Evolutionary conservation across 768 basidiomycete genomes (phyloP).

Genomic region (Leucocoprinus leucothites): DNA sequence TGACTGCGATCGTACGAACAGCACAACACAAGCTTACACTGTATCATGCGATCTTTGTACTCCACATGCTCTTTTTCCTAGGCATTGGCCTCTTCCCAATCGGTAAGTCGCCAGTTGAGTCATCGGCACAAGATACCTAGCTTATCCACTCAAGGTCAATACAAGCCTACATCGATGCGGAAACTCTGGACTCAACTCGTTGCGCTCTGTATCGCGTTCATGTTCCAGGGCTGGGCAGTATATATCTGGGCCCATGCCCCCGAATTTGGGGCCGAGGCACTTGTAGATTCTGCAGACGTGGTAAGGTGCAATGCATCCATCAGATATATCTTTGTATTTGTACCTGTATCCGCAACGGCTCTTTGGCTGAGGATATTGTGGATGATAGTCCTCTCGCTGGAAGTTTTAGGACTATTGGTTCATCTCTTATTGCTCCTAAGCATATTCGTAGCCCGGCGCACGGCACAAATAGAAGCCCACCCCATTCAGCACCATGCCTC

Average conservation of each 20-base stretch:
- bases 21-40: conserved; percentile 12
- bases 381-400: conserved; percentile 12
- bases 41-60: conserved; percentile 17
- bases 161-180: not conserved
- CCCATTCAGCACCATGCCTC: too few species aligned
- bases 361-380: conserved; percentile 14
- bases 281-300: not conserved
- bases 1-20: conserved; percentile 15
- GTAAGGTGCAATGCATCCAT: conserved; percentile 14
- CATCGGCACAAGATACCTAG: too few species aligned
- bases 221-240: conserved; percentile 14
- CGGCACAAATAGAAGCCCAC: too few species aligned
- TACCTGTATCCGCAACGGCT: conserved; percentile 13
- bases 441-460: too few species aligned
- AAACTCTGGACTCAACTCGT: conserved; percentile 1
- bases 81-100: conserved; percentile 11
- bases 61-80: conserved; percentile 15
- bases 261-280: conserved; percentile 3
- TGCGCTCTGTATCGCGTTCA: conserved; percentile 11
- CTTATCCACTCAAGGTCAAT: too few species aligned
- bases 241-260: conserved; percentile 17
- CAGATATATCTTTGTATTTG: conserved; percentile 15
- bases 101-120: not conserved
- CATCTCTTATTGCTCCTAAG: not conserved
- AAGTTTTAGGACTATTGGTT: not conserved